phyloP scores from a whole-genome alignment of 306 rosid species.

The Vicia faba region DNA sequence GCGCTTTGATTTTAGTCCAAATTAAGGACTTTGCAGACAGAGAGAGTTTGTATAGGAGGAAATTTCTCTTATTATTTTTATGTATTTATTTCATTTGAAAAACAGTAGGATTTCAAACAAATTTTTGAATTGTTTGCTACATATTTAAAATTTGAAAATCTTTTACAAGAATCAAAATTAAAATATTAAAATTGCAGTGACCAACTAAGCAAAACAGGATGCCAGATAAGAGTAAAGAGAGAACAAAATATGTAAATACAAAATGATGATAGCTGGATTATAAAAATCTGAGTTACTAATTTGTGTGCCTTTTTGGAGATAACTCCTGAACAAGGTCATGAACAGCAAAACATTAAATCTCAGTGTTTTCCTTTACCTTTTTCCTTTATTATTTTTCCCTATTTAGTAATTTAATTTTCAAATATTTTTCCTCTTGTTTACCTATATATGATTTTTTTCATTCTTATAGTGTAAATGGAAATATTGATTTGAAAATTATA shows the following conservation, averaged over 20 bases:
- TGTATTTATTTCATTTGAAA: slow-evolving; percentile 31
- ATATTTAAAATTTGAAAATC: slow-evolving; percentile 8
- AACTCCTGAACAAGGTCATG: slow-evolving; percentile 29
- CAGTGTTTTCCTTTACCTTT: not conserved
- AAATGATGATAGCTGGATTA: slow-evolving; percentile 2
- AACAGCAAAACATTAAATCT: slow-evolving; percentile 9
- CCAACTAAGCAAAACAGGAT: slow-evolving; percentile 29
- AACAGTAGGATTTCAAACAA: slow-evolving; percentile 34
- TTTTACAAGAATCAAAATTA: too few species aligned
- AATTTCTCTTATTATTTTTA: slow-evolving; percentile 39
- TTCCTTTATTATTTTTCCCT: not conserved
- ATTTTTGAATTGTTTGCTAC: slow-evolving; percentile 14
- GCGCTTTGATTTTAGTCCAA: slow-evolving; percentile 63
- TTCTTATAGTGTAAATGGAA: not conserved
- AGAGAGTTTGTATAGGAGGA: slow-evolving; percentile 84
- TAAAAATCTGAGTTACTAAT: slow-evolving; percentile 36
- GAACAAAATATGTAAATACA: not conserved
- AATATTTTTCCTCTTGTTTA: not conserved
- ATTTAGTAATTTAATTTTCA: not conserved
- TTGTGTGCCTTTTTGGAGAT: slow-evolving; percentile 34
- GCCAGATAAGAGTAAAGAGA: slow-evolving; percentile 31
- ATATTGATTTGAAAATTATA: not conserved
- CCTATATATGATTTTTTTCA: not conserved
- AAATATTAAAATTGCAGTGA: not conserved
- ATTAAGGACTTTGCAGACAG: slow-evolving; percentile 53